Evolutionary conservation across 2,329 filamentous ascomycete species (phyloP), one percentile per base, ranked within the genome.

Genomic region (Sporothrix euskadiensis): DNA sequence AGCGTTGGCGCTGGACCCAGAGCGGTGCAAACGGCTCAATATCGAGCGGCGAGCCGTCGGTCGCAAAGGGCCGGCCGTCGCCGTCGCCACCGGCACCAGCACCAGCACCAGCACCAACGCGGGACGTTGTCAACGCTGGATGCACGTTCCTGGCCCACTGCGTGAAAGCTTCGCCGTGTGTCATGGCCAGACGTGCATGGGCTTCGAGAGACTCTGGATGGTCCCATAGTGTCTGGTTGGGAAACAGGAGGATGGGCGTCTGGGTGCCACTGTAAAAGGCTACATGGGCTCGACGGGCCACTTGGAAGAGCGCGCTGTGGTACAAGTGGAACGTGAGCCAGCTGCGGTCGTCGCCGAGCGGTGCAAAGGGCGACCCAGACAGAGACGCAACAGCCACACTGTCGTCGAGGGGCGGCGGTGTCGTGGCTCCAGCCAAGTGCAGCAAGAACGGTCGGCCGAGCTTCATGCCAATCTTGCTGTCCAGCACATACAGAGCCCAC

Each of bases 401-500:
- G 35, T 70, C 68, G 35, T 26, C 41, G 10, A 44, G 35, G 3
- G 35, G 68, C 1, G 52, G 32, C 52, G 52, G 52, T 3, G 68
- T 70, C 9, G 68, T 32, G 19, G 32, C 32, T 1, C 35, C 35
- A 3, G 12, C 35, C 6, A 57, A 12, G 12, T 52, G 39, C 26
- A 69, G 14, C 26, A 63, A 22, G 19, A 74, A 73, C 1, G 73
- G 74, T 8, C 74, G 71, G 6, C 74, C 74, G 6, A 72, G 69
- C 35, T 74, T 74, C 61, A 74, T 73, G 71, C 71, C 61, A 14
- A 73, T 71, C 73, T 75, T 74, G 68, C 71, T 70, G 30, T 75
- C 74, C 30, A 75, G 41, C 8, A 68, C 47, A 19, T 47, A 74
- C 3, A 75, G 61, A 12, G 71, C 68, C 73, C 73, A 74, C 74